Evolutionary conservation across 768 basidiomycete genomes (phyloP), one percentile per base, ranked within the genome.

Genomic region (Gyrodon lividus): DNA sequence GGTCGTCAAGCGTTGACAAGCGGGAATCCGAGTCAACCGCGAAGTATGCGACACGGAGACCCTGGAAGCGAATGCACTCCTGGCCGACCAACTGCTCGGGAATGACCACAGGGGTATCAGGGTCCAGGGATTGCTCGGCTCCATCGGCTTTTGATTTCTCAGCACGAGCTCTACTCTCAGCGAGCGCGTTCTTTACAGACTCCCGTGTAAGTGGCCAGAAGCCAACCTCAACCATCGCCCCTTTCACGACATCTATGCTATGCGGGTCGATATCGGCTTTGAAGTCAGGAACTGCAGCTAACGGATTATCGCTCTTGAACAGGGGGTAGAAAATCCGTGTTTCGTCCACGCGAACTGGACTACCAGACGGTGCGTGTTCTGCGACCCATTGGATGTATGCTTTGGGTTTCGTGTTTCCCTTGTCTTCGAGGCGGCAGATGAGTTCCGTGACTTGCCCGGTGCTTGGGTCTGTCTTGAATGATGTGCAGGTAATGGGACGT

Each of bases 321-420:
- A 99, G 74, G 19, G 84, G 89, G 64, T 93, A 81, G 79, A 98
- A 98, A 60, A 97, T 79, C 40, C 95, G 84, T 34, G 88, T 89
- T 71, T 99, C 95, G 66, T 92, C 87, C 58, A 98, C 77, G 42
- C 71, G 72, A 49, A 98, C 88, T 14, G 95, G 92, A 59, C 88
- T 91, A 6, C 86, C 83, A 1, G 88, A 86, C 19, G 82, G 72
- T 6, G 76, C 70, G 65, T 94, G 89, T 64, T 91, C 87, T 22
- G 90, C 92, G 13, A 99, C 92, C 96, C 96, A 99, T 64, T 98
- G 96, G 61, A 98, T 92, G 70, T 84, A 98, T 26, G 92, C 84
- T 65, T 96, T 98, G 12, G 91, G 89, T 69, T 96, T 98, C 69
- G 81, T 83, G 14, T 74, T 62, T 9, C 80, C 82, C 34, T 77